Conservation (phyloP, 768 basidiomycete species). For the Mycena haematopus region DNA sequence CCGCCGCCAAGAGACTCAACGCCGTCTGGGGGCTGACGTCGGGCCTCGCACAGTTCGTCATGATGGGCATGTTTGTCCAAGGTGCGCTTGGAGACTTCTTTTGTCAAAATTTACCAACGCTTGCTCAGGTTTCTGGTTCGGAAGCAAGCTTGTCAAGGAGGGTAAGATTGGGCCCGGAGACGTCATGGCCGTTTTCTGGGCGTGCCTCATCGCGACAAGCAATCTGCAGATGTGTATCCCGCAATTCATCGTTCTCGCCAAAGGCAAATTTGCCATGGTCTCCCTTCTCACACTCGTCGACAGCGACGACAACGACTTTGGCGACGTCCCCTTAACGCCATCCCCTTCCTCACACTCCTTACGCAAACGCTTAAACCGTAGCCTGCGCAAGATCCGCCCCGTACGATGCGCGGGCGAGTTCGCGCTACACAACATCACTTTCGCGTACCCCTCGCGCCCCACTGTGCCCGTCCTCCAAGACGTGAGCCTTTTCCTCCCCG, state of each 20-base stretch:
- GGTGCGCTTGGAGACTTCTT: constrained; percentile 32
- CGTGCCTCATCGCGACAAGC: constrained; percentile 73
- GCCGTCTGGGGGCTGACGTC: constrained; percentile 66
- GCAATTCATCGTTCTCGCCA: constrained; percentile 63
- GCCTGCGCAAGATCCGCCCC: constrained; percentile 62
- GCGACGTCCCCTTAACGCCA: constrained; percentile 23
- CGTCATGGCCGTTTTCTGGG: constrained; percentile 86
- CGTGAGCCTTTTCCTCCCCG: constrained; percentile 72
- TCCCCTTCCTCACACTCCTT: constrained; percentile 28
- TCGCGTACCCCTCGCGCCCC: constrained; percentile 78
- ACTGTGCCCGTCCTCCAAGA: constrained; percentile 61
- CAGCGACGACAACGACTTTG: constrained; percentile 33
- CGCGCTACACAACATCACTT: constrained; percentile 62
- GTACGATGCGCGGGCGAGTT: constrained; percentile 65
- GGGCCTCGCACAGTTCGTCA: constrained; percentile 66
- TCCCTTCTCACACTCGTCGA: constrained; percentile 59
- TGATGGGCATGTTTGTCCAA: constrained; percentile 80
- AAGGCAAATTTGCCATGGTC: constrained; percentile 75
- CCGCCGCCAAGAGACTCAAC: constrained; percentile 52
- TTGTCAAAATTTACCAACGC: background rate
- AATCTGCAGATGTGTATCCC: constrained; percentile 76
- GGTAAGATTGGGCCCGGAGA: constrained; percentile 63
- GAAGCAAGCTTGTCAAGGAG: constrained; percentile 68
- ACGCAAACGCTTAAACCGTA: constrained; percentile 25
- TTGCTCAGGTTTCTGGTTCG: constrained; percentile 71